phyloP scores from a whole-genome alignment of 441 rosid species.

The Flueggea neowawraea region DNA sequence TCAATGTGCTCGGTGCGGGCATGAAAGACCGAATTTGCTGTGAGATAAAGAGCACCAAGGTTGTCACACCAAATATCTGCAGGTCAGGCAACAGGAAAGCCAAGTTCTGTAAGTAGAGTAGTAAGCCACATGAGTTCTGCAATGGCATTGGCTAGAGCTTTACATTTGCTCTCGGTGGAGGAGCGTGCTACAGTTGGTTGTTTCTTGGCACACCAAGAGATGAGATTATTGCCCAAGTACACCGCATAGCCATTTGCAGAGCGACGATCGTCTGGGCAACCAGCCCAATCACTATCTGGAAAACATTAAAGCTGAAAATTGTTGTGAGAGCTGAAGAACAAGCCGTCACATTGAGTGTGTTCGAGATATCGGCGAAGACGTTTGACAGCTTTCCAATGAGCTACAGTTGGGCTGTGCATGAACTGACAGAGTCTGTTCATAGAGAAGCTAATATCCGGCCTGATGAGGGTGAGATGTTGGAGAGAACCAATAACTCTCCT shows the following conservation, averaged over 20 bases:
- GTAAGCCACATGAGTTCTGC: background rate
- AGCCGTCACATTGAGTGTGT: background rate
- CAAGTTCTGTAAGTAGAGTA: background rate
- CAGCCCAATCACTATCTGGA: background rate
- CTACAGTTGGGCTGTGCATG: background rate
- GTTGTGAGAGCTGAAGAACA: background rate
- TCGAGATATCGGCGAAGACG: background rate
- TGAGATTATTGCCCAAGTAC: background rate
- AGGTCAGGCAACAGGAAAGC: background rate
- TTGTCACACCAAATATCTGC: background rate
- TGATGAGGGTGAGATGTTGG: background rate
- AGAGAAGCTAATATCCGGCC: background rate
- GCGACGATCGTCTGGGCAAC: background rate
- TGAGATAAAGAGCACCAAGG: background rate
- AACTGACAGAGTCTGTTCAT: background rate
- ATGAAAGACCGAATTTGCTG: background rate
- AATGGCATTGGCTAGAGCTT: background rate
- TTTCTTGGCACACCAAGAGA: background rate
- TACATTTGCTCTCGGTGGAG: background rate
- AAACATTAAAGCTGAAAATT: background rate
- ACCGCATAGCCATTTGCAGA: background rate
- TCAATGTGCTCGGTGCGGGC: background rate
- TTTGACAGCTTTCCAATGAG: background rate
- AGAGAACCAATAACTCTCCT: background rate
- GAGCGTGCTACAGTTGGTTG: background rate